Base-by-base conservation (phyloP, 306 rosid species). In the Cercis canadensis region DNA sequence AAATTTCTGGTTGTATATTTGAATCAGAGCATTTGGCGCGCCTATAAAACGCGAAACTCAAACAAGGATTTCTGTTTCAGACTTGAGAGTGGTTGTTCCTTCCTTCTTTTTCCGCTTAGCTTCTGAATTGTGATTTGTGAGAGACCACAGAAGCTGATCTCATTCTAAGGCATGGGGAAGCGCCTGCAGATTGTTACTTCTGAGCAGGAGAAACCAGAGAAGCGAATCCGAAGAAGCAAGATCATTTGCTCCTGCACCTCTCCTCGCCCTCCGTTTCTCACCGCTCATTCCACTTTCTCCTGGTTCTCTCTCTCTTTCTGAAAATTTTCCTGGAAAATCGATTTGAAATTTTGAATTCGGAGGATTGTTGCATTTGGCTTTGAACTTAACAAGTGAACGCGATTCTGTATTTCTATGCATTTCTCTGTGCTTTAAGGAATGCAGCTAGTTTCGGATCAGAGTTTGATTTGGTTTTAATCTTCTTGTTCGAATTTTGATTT, bases 161-260 rank as follows among this genome's bases (percentile, higher is more conserved):
- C 53, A n/a, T 78, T 44, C 57, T 0, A 37, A 65, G 29, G 54
- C 56, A 76, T 82, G 87, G 55, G 76, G 66, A 87, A 84, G 83
- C 77, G 86, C 44, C 84, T 81, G 80, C 75, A 77, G 37, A 47
- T 40, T 21, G 66, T 47, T 55, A 69, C 64, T 51, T 70, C 73
- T 10, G 74, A 79, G 41, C 66, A 79, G 11, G 84, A 78, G 24
- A 55, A 37, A 13, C 19, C 77, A 73, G 84, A 59, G 8, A 89
- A 86, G 81, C 78, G 96, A 50, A 78, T 89, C 82, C 83, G 89
- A 51, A 39, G 88, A 67, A 74, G 74, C 74, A 87, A 82, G 87
- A 34, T 85, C 60, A 87, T 87, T 60, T 83, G 93, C 81, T 87
- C 92, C 21, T 92, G 96, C 75, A 82, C 62, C 81, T 92, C 97